Evolutionary conservation across 768 basidiomycete species (phyloP).

Genomic region (Rhizopogon sp.): DNA sequence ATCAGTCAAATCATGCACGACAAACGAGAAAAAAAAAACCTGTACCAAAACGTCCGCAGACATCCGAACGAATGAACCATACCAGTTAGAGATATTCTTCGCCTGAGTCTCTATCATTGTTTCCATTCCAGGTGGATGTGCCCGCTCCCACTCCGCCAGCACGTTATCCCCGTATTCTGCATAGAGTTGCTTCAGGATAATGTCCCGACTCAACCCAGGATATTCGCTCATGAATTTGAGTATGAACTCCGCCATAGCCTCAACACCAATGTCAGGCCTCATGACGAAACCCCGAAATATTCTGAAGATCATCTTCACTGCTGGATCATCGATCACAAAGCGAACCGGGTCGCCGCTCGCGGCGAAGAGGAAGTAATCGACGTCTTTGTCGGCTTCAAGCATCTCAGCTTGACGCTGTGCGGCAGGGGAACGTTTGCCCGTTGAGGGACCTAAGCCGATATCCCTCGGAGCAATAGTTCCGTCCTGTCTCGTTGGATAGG

Average conservation of each 20-base stretch:
- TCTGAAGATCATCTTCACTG: not conserved
- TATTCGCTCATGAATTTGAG: slow-evolving; percentile 11
- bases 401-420: slow-evolving; percentile 9
- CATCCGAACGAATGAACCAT: too few species aligned
- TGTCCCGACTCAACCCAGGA: too few species aligned
- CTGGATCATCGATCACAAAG: slow-evolving; percentile 7
- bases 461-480: too few species aligned
- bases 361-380: slow-evolving; percentile 17
- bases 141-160: too few species aligned
- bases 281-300: slow-evolving; percentile 6
- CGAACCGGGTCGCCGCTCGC: slow-evolving; percentile 7
- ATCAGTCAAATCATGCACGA: not conserved
- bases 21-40: not conserved
- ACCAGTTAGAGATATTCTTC: too few species aligned
- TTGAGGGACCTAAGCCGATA: too few species aligned
- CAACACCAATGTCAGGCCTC: slow-evolving; percentile 3
- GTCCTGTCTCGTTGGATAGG: too few species aligned
- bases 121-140: too few species aligned
- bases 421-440: too few species aligned
- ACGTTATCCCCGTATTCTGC: not conserved
- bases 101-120: too few species aligned
- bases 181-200: too few species aligned
- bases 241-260: slow-evolving; percentile 11
- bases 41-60: too few species aligned
- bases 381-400: slow-evolving; percentile 11